Evolutionary conservation across 495 filamentous ascomycete genomes (phyloP), one percentile per base, ranked within the genome.

Genomic region (Xylaria bambusicola): DNA sequence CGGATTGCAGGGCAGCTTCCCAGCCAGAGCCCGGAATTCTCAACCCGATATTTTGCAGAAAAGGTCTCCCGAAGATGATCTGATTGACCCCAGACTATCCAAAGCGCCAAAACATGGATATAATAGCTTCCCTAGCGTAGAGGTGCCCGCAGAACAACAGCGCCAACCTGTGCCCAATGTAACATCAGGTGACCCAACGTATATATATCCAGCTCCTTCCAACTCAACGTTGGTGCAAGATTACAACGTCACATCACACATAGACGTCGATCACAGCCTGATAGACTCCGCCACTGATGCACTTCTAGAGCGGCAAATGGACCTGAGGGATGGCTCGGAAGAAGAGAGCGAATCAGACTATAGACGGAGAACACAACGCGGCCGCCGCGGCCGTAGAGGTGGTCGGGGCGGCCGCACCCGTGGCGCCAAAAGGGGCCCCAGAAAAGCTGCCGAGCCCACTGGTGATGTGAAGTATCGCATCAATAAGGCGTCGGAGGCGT

Each of bases 381-480:
- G 42, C 26, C 64, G 62, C 31, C 58, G 55, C 10, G 40, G 35
- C 8, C 52, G 51, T 54, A 44, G 35, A 2, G 38, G 52, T 17
- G 50, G 44, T 33, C 36, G 54, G 15, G 65, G 62, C 26, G 54
- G 58, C 6, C 48, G 64, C 21, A 65, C 55, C 21, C 49, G 63
- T 6, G 64, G 62, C 8, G 64, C 55, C 1, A 65, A 77, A 62
- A 75, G 82, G 62, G 88, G 89, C 10, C 86, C 85, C n/a, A 83
- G 88, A n/a, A 86, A 85, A 66, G 81, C 87, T 6, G 74, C 86
- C 23, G 88, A 92, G 61, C 88, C 88, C 27, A 86, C 86, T 29
- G 82, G 83, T 8, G 86, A 93, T 58, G 90, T 93, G 73, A 89
- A 89, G 60, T 75, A 84, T 46, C 73, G 88, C 45, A 81, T 92